Conservation (phyloP, 176 grass and related monocot genomes). For the Aechmea fasciata region DNA sequence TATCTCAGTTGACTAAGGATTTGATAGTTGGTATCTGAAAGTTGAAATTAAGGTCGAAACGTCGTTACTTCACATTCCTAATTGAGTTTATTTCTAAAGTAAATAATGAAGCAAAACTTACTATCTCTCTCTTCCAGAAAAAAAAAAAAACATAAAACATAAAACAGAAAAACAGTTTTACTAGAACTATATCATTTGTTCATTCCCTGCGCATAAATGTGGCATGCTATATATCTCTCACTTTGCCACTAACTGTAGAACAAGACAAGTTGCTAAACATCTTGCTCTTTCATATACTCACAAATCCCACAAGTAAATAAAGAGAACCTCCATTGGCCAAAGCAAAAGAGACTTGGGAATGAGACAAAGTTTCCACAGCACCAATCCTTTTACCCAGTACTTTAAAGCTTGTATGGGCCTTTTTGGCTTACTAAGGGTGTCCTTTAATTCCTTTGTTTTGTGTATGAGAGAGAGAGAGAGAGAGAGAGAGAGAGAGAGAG, state of each 20-base stretch:
- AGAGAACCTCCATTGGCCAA: neutral
- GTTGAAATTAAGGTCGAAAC: too few relatives aligned
- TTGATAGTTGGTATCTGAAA: too few relatives aligned
- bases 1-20: too few relatives aligned
- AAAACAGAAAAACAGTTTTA: too few relatives aligned
- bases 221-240: too few relatives aligned
- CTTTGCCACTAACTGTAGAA: constrained; percentile 1
- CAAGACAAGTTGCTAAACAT: constrained; percentile 8
- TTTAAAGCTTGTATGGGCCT: constrained; percentile 15
- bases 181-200: too few relatives aligned
- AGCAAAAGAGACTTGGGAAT: constrained; percentile 9
- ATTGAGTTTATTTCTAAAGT: too few relatives aligned
- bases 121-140: too few relatives aligned
- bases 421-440: constrained; percentile 19
- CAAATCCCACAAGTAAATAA: neutral
- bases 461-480: constrained; percentile 17
- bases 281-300: neutral
- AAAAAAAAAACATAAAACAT: too few relatives aligned
- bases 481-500: constrained; percentile 17
- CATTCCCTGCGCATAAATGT: too few relatives aligned
- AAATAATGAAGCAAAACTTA: too few relatives aligned
- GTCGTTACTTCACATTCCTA: too few relatives aligned
- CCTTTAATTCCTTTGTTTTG: constrained; percentile 36
- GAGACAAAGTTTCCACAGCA: constrained; percentile 54
- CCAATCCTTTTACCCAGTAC: constrained; percentile 30